Evolutionary conservation across 108 stramenopile species (phyloP), one percentile per base, ranked within the genome.

Genomic region (Cyclotella atomus): DNA sequence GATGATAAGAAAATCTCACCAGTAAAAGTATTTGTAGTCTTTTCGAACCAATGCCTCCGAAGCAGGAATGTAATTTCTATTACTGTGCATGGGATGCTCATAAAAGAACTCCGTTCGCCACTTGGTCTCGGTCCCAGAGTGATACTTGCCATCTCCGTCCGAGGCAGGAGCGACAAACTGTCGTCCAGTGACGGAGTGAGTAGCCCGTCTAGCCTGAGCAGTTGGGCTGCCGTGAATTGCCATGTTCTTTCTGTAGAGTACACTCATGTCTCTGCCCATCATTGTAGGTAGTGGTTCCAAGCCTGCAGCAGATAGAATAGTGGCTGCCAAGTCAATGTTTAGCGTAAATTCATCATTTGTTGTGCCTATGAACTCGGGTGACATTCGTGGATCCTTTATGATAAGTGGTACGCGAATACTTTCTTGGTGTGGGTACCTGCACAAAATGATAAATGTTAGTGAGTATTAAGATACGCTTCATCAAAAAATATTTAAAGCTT

Each of bases 101-200:
- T 93, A 93, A 50, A 88, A 93, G 71, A 88, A 93, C 55, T 93
- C 92, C 25, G 85, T 77, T 17, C 92, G 75, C 92, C 92, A 93
- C 25, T 65, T 68, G 44, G 38, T 56, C 56, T 75, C 73, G 4
- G 80, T 63, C 25, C 80, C 80, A 52, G 80, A 74, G 55, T 81
- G 80, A 70, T 71, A 80, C 56, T 71, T 60, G 55, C 79, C 76
- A 43, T 59, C 54, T 45, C 79, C 83, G 65, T 81, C 78, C 3
- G 70, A 71, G 3, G 78, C 72, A 34, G 77, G 73, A 10, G 59
- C 32, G 30, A 69, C 49, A 70, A 62, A 83, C 44, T 57, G 34
- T 23, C 81, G 70, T 27, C 43, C 54, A n/a, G 57, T 60, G 4
- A 65, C 53, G 28, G 65, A 53, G 33, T 5, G 41, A 16, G 64